These are phyloP conservation scores for Podaxis sp. DNA, from an alignment of 768 basidiomycete genomes.

Conservation along the genomic window DNA sequence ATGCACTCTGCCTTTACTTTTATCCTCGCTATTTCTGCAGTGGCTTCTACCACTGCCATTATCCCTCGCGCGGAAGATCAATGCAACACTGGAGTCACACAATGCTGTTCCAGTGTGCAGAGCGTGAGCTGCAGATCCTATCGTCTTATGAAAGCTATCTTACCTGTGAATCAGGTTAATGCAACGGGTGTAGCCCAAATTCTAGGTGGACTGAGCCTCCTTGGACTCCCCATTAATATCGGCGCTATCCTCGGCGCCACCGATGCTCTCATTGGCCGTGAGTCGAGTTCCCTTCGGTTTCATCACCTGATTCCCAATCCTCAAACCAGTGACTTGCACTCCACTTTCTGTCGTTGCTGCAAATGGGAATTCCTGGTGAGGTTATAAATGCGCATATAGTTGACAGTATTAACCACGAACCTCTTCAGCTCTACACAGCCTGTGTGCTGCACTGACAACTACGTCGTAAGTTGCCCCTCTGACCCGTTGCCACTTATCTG, in stretches of 20 bases:
- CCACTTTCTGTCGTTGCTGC: conserved; percentile 5
- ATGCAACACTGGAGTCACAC: conserved; percentile 11
- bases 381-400: neutral
- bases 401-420: neutral
- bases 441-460: conserved; percentile 13
- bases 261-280: conserved; percentile 12
- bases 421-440: conserved; percentile 7
- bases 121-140: neutral
- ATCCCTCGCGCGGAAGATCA: neutral
- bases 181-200: neutral
- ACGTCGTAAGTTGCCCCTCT: neutral
- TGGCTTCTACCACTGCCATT: conserved; percentile 3
- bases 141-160: neutral
- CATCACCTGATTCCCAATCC: neutral
- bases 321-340: conserved; percentile 3
- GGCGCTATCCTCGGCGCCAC: conserved; percentile 1
- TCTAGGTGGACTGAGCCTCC: neutral
- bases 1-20: neutral
- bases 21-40: neutral
- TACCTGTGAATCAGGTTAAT: neutral
- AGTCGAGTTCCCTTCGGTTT: neutral
- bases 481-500: neutral
- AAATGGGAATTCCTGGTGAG: conserved; percentile 9
- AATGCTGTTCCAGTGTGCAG: conserved; percentile 13
- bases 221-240: conserved; percentile 3